A percentile compares a stretch with the other conserved stretches of the same genome.
Conservation (phyloP, 2,329 filamentous ascomycete species). For the Sclerotinia trifoliorum region DNA sequence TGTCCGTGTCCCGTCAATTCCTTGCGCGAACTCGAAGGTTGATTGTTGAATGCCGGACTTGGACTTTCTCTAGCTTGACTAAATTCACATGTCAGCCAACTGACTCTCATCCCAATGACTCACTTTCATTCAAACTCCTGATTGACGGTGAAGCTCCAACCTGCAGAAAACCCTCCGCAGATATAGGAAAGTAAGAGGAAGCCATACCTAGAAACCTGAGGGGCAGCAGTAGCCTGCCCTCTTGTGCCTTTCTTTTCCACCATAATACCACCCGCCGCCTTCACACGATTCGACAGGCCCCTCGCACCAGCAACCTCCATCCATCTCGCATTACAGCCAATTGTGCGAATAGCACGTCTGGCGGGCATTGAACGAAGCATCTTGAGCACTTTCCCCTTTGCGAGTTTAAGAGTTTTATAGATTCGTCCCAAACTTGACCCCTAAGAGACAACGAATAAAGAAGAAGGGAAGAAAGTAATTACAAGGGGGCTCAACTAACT, state of each 20-base stretch:
- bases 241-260: slow-evolving; percentile 36
- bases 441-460: background rate
- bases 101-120: slow-evolving; percentile 6
- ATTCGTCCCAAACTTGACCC: background rate
- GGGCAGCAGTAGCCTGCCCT: slow-evolving; percentile 48
- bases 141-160: background rate
- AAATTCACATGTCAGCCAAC: slow-evolving; percentile 12
- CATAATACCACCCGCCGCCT: slow-evolving; percentile 41
- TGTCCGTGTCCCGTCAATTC: slow-evolving; percentile 54
- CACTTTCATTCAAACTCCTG: background rate
- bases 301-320: slow-evolving; percentile 13
- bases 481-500: slow-evolving; percentile 19
- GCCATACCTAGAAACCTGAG: slow-evolving; percentile 37
- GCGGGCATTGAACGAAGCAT: slow-evolving; percentile 53
- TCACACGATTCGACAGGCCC: slow-evolving; percentile 39
- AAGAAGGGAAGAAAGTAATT: slow-evolving; percentile 14
- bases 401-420: background rate
- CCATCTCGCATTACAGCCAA: slow-evolving; percentile 39
- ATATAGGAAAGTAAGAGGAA: slow-evolving; percentile 22
- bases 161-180: too few relatives aligned
- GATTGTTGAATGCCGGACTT: slow-evolving; percentile 59
- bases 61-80: slow-evolving; percentile 60
- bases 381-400: slow-evolving; percentile 17
- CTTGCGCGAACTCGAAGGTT: slow-evolving; percentile 47
- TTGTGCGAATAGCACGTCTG: slow-evolving; percentile 48